phyloP scores from a whole-genome alignment of 2,329 filamentous ascomycete genomes.

The Arthrobotrys iridis region DNA sequence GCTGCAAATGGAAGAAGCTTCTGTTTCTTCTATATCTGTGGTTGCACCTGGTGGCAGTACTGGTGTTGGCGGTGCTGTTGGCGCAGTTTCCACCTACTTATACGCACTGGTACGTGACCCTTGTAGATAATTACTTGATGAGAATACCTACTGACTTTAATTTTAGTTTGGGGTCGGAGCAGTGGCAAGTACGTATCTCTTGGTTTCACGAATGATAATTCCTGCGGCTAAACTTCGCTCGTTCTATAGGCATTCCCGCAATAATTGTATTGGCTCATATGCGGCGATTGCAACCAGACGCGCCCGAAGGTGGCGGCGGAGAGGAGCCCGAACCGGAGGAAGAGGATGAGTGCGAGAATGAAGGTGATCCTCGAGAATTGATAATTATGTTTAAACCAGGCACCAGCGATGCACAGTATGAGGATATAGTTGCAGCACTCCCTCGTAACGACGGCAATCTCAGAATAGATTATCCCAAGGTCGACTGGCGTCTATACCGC shows the following conservation, averaged over 20 bases:
- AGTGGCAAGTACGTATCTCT: background rate
- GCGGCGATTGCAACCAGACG: background rate
- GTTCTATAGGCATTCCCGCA: background rate
- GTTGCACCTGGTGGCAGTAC: background rate
- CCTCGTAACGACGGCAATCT: background rate
- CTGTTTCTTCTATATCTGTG: background rate
- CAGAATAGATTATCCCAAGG: background rate
- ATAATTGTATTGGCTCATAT: background rate
- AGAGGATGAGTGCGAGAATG: background rate
- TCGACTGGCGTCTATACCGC: background rate
- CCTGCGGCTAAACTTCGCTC: too few species aligned
- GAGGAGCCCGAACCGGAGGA: background rate
- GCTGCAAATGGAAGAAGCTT: background rate
- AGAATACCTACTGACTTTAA: background rate
- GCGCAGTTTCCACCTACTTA: background rate
- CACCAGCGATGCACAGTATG: background rate
- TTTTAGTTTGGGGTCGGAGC: background rate
- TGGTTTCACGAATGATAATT: too few species aligned
- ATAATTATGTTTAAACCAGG: background rate
- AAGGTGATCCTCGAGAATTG: background rate
- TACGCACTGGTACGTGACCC: background rate
- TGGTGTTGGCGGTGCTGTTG: background rate
- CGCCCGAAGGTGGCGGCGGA: background rate
- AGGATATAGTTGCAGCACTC: background rate
- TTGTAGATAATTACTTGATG: background rate